phyloP scores from a whole-genome alignment of 2,329 filamentous ascomycete genomes.

The Cladosporium austrohemisphaericum region DNA sequence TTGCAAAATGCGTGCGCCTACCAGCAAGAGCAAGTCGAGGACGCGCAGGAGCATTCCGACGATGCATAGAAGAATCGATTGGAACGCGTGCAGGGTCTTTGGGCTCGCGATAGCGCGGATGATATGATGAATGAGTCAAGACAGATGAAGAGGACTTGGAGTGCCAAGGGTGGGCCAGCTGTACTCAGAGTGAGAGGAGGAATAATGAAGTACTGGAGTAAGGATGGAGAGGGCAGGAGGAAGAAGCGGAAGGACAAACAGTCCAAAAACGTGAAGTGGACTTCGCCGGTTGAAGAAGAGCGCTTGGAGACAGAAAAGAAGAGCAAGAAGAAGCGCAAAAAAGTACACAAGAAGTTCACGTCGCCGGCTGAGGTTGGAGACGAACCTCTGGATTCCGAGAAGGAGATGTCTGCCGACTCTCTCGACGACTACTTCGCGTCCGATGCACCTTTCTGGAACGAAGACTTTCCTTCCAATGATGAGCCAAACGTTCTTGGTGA shows the following conservation, averaged over 20 bases:
- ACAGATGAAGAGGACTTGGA: too few species aligned
- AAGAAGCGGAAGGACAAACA: not conserved
- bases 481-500: too few species aligned
- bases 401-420: too few species aligned
- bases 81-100: not conserved
- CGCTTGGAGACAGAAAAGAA: slow-evolving; percentile 18
- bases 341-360: slow-evolving; percentile 9
- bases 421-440: too few species aligned
- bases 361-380: not conserved
- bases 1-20: not conserved
- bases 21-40: not conserved
- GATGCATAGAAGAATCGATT: not conserved
- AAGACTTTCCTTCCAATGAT: too few species aligned
- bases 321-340: slow-evolving; percentile 19
- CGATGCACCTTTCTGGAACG: too few species aligned
- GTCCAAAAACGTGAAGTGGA: not conserved
- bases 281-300: not conserved
- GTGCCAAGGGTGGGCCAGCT: too few species aligned
- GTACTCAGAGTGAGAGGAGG: too few species aligned
- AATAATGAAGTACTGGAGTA: too few species aligned
- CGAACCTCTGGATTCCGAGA: not conserved
- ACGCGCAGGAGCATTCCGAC: too few species aligned
- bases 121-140: too few species aligned
- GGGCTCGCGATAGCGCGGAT: not conserved
- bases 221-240: too few species aligned